A percentile compares a stretch with the other conserved stretches of the same genome.
Evolutionary conservation across 495 filamentous ascomycete species (phyloP).

Genomic region (Penicillium desertorum): DNA sequence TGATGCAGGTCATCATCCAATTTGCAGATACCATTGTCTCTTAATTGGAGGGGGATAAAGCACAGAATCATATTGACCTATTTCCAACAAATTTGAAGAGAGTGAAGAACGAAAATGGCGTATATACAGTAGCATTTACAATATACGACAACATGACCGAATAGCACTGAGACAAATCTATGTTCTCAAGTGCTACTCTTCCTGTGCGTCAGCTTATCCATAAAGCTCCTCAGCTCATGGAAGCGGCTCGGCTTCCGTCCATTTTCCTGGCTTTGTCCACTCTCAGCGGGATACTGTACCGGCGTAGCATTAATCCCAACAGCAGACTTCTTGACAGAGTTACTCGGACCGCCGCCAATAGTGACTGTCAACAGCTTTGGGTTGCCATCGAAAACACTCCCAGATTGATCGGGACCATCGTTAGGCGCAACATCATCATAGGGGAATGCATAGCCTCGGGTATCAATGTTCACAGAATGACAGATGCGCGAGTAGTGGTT

Average conservation of each 20-base stretch:
- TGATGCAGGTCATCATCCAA: neutral
- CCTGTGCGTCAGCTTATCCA: constrained; percentile 17
- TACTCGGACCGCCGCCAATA: constrained; percentile 53
- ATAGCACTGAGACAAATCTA: neutral
- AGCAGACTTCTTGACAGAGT: constrained; percentile 7
- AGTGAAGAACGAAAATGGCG: neutral
- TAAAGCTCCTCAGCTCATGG: constrained; percentile 13
- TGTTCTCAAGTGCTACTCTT: neutral
- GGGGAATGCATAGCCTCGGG: constrained; percentile 71
- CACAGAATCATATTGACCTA: neutral
- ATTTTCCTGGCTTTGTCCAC: neutral
- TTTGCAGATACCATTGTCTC: neutral
- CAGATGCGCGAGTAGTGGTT: constrained; percentile 73
- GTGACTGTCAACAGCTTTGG: constrained; percentile 60
- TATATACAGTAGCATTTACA: constrained; percentile 6
- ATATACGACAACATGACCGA: neutral
- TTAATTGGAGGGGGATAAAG: neutral
- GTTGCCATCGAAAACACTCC: constrained; percentile 57
- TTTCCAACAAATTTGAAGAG: neutral
- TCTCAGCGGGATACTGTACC: neutral
- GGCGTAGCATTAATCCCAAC: neutral
- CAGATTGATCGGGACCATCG: constrained; percentile 59
- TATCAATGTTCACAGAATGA: constrained; percentile 61
- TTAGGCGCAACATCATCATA: constrained; percentile 72
- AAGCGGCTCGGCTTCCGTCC: constrained; percentile 15